Base-by-base conservation (phyloP, 306 rosid species). In the Hippophae tibetana region DNA sequence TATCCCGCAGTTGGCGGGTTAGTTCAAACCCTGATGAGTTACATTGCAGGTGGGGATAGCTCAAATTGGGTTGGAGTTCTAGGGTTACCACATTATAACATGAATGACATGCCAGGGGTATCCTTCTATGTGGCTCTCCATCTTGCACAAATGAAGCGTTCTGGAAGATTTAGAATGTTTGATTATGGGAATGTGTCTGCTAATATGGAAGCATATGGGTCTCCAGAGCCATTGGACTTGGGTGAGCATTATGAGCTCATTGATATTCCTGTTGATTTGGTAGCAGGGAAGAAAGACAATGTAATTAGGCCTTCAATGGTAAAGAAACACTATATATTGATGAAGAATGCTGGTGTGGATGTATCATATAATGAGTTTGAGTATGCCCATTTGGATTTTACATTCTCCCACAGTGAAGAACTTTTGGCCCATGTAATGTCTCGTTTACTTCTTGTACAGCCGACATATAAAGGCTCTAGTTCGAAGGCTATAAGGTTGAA, bases 41-140 rank as follows among this genome's bases (percentile, higher is more conserved):
- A 90, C 57, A 66, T 78, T 43, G 89, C 79, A 52, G 97, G 97
- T 6, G 97, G 97, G 25, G 97, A 90, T 77, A 90, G 96, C 74
- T 90, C 97, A 53, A 90, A 90, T 60, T 90, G 97, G 97, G 90
- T 90, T 40, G 97, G 97, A 12, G 96, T 83, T 9, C 57, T 87
- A 56, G 94, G 94, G 13, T 54, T 85, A 47, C 95, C 97, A 5
- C 97, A 90, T 74, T 90, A 90, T 76, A 90, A 90, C 71, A 90
- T 87, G 94, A 85, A 90, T 42, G 97, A 90, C 68, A 90, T 90
- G 97, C 97, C 96, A 0, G 97, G 97, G 13, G 83, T 90, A 13
- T 76, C 97, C 23, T 81, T 90, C 56, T 81, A 69, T 0, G 81
- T 90, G 57, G 87, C 81, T 4, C 80, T 87, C 45, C 97, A 90